Conservation (phyloP, 2,329 filamentous ascomycete genomes). For the Ilyonectria robusta region DNA sequence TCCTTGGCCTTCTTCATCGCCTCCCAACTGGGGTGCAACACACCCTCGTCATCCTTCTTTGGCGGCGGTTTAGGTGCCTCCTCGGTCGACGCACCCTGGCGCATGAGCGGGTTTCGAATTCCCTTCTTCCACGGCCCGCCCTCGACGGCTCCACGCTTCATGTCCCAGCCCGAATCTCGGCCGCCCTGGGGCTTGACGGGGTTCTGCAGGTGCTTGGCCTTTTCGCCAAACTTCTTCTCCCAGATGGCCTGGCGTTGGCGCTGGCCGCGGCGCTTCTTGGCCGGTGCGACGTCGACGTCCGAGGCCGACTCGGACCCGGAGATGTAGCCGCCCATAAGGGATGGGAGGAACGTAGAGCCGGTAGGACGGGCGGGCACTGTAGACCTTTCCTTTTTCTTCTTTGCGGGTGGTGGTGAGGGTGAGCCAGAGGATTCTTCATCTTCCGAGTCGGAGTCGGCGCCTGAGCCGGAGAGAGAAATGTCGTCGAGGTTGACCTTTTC, state of each 20-base stretch:
- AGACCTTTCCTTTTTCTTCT: conserved; percentile 52
- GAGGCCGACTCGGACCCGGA: conserved; percentile 81
- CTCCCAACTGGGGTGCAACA: conserved; percentile 76
- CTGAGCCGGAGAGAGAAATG: conserved; percentile 56
- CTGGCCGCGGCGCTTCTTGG: conserved; percentile 84
- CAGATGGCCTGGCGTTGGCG: conserved; percentile 83
- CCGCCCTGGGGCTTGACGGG: conserved; percentile 51
- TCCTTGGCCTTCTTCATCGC: conserved; percentile 75
- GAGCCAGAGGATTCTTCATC: conserved; percentile 42
- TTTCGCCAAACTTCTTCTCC: conserved; percentile 83
- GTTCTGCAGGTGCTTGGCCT: conserved; percentile 75
- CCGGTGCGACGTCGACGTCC: conserved; percentile 73
- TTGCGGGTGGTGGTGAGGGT: conserved; percentile 52
- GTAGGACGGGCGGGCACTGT: conserved; percentile 31
- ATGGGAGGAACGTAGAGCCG: conserved; percentile 78
- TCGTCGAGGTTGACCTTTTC: conserved; percentile 57
- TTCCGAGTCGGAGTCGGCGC: conserved; percentile 45
- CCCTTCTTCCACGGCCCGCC: conserved; percentile 68
- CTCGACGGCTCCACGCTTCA: conserved; percentile 68
- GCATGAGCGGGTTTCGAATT: conserved; percentile 55
- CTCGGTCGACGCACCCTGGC: conserved; percentile 24
- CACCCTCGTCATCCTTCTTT: conserved; percentile 64
- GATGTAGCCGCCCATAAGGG: conserved; percentile 84
- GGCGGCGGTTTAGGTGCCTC: conserved; percentile 40
- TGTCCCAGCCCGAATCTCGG: conserved; percentile 71